A percentile compares a stretch with the other conserved stretches of the same genome.
Conservation (phyloP, 306 rosid species). For the Echinosophora koreensis region DNA sequence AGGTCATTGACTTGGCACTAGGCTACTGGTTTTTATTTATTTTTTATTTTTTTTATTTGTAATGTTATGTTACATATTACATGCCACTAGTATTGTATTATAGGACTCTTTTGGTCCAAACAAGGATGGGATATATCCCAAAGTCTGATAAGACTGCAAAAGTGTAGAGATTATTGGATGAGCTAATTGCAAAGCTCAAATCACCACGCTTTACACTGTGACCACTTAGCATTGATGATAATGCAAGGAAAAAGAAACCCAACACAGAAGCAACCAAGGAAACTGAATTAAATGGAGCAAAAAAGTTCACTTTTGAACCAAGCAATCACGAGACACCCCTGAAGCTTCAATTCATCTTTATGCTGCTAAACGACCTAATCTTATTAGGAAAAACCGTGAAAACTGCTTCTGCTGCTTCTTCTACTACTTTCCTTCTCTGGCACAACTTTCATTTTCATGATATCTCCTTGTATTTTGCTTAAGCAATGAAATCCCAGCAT, state of each 20-base stretch:
- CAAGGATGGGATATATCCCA: slow-evolving; percentile 50
- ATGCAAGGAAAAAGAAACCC: slow-evolving; percentile 49
- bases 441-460: slow-evolving; percentile 39
- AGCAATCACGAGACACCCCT: slow-evolving; percentile 79
- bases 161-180: slow-evolving; percentile 41
- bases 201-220: slow-evolving; percentile 49
- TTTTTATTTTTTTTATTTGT: background rate
- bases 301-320: slow-evolving; percentile 59
- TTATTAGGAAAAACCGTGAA: slow-evolving; percentile 57
- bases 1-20: slow-evolving; percentile 37
- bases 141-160: slow-evolving; percentile 22
- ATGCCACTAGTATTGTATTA: slow-evolving; percentile 39
- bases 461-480: slow-evolving; percentile 36
- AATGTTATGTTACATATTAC: background rate
- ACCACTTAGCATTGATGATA: slow-evolving; percentile 62
- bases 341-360: slow-evolving; percentile 68
- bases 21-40: no score
- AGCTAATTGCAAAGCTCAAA: slow-evolving; percentile 39
- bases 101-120: slow-evolving; percentile 22
- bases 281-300: slow-evolving; percentile 4
- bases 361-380: slow-evolving; percentile 65
- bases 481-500: slow-evolving; percentile 49
- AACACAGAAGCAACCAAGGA: slow-evolving; percentile 44
- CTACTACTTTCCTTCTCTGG: slow-evolving; percentile 39
- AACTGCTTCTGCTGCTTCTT: slow-evolving; percentile 47